Evolutionary conservation across 116 monocot genomes (phyloP).

Genomic region (Posidonia oceanica): DNA sequence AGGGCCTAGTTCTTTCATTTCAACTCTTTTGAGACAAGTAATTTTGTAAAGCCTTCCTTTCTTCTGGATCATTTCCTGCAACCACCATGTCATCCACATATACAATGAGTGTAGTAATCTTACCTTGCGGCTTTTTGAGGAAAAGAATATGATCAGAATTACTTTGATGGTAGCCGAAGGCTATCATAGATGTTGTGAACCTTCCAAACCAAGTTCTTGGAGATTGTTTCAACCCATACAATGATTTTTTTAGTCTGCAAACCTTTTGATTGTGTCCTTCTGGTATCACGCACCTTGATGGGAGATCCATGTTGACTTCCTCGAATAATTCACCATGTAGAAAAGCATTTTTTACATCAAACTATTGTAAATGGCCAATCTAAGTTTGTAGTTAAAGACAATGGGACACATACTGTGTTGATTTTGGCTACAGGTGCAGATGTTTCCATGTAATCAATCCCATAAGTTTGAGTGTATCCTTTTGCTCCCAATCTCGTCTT

Average conservation of each 20-base stretch:
- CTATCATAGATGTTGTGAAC: slow-evolving; percentile 4
- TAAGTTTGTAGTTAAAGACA: not conserved
- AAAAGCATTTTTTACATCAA: not conserved
- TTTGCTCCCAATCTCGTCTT: slow-evolving; percentile 6
- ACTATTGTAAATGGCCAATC: not conserved
- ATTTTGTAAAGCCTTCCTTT: not conserved
- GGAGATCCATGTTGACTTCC: slow-evolving; percentile 8
- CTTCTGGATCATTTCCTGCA: slow-evolving; percentile 1
- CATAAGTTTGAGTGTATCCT: slow-evolving; percentile 3
- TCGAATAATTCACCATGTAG: not conserved
- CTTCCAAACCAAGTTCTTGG: slow-evolving; percentile 11
- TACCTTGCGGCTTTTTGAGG: not conserved
- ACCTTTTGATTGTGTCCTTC: not conserved
- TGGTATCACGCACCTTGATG: not conserved
- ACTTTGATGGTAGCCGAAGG: not conserved
- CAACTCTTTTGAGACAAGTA: not conserved
- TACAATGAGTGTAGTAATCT: not conserved
- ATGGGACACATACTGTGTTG: not conserved
- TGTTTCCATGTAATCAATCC: slow-evolving; percentile 6
- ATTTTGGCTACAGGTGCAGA: slow-evolving; percentile 5
- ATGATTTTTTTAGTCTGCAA: too few species aligned
- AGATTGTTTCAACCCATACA: slow-evolving; percentile 15
- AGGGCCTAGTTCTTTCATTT: too few species aligned
- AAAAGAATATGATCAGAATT: slow-evolving; percentile 12
- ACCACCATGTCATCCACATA: slow-evolving; percentile 5